Percentiles rank a stretch among this genome's conserved stretches.
Conservation (phyloP, 169 alveolate genomes). For the Babesia divergens region DNA sequence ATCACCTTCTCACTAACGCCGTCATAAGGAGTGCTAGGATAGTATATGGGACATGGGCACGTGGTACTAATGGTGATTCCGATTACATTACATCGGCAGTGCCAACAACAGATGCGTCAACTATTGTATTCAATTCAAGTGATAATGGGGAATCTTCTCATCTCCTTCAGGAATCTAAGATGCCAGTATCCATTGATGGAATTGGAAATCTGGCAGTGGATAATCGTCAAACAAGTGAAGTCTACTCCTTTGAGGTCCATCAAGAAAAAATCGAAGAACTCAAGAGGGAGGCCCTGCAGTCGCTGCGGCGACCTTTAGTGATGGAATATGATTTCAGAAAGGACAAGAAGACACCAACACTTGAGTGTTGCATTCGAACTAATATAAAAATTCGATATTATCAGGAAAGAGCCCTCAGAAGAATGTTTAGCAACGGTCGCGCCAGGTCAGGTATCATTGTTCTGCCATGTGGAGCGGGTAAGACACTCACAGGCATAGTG, state of each 20-base stretch:
- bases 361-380: conserved; percentile 87
- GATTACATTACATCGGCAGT: conserved; percentile 52
- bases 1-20: conserved; percentile 80
- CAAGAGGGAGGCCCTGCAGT: conserved; percentile 84
- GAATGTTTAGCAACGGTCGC: conserved; percentile 96
- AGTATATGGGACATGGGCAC: conserved; percentile 43
- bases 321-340: conserved; percentile 96
- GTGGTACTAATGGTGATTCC: conserved; percentile 25
- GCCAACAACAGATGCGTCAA: conserved; percentile 46
- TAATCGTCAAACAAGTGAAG: conserved; percentile 34
- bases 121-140: conserved; percentile 9
- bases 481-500: conserved; percentile 98
- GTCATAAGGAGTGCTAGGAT: conserved; percentile 80
- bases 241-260: conserved; percentile 85
- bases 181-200: conserved; percentile 28
- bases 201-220: conserved; percentile 5
- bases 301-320: conserved; percentile 90
- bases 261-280: conserved; percentile 84
- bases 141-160: background rate
- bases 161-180: conserved; percentile 10
- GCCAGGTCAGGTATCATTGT: conserved; percentile 99
- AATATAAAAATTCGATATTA: conserved; percentile 90
- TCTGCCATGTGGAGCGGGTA: conserved; percentile 99
- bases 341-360: conserved; percentile 83
- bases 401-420: conserved; percentile 92